phyloP scores from a whole-genome alignment of 2,329 filamentous ascomycete species.

The Cladobotryum protrusum region DNA sequence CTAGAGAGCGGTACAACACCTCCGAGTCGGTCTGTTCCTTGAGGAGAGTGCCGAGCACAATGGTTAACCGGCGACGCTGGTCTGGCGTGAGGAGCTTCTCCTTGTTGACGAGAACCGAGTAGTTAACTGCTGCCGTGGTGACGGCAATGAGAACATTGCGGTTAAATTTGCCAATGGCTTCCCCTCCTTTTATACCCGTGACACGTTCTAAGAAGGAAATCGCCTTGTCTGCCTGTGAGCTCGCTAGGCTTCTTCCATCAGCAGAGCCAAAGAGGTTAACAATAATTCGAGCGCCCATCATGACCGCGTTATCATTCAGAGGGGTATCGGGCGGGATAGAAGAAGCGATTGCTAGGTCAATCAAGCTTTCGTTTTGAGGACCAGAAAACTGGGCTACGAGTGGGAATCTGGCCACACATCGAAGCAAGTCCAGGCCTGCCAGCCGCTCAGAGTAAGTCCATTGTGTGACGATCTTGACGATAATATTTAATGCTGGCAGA shows the following conservation, averaged over 20 bases:
- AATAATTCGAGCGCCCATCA: conserved; percentile 78
- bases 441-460: conserved; percentile 81
- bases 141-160: conserved; percentile 78
- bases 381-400: conserved; percentile 56
- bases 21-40: conserved; percentile 68
- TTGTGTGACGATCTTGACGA: conserved; percentile 64
- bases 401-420: conserved; percentile 69
- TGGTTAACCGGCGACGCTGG: conserved; percentile 42
- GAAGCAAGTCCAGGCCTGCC: conserved; percentile 78
- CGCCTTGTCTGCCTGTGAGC: conserved; percentile 52
- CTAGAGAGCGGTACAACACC: conserved; percentile 73
- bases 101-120: conserved; percentile 61
- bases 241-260: conserved; percentile 61
- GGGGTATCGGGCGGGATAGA: conserved; percentile 44
- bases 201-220: conserved; percentile 59
- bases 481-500: conserved; percentile 51
- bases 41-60: conserved; percentile 58
- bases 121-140: conserved; percentile 79
- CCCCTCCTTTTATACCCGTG: conserved; percentile 42
- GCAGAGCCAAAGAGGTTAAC: conserved; percentile 77
- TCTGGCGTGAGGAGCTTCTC: conserved; percentile 33
- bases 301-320: conserved; percentile 70
- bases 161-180: conserved; percentile 52
- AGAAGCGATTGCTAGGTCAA: conserved; percentile 46
- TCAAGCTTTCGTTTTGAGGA: conserved; percentile 48